phyloP scores from a whole-genome alignment of 306 rosid genomes.

The Citrullus mucosospermus region DNA sequence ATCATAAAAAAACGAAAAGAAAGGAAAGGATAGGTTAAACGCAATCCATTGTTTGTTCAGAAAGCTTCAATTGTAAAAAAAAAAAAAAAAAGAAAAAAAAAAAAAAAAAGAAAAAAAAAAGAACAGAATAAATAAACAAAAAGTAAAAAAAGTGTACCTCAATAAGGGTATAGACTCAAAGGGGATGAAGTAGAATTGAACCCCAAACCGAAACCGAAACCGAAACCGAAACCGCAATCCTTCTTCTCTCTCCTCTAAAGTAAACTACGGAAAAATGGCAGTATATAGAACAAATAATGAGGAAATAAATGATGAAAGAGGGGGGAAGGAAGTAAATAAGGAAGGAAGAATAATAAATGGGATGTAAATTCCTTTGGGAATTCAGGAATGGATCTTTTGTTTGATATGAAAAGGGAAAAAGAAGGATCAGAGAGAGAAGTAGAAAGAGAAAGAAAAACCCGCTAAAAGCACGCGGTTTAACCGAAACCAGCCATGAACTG shows the following conservation, averaged over 20 bases:
- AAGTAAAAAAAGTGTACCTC: constrained; percentile 7
- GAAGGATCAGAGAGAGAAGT: neutral
- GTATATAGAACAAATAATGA: neutral
- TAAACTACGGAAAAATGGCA: neutral
- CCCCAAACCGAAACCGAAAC: neutral
- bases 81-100: neutral
- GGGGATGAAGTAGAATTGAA: constrained; percentile 1
- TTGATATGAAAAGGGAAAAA: neutral
- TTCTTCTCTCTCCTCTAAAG: neutral
- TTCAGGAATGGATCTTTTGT: neutral
- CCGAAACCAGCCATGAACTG: neutral
- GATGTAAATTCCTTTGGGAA: neutral
- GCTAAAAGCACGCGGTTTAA: constrained; percentile 15
- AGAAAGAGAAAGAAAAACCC: neutral
- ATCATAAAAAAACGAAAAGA: neutral
- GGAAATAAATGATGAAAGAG: neutral
- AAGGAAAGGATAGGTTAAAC: neutral
- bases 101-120: neutral
- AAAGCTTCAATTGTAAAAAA: neutral
- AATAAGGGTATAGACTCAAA: constrained; percentile 14
- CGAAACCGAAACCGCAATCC: neutral
- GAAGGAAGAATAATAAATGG: neutral
- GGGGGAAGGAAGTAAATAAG: neutral
- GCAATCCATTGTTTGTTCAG: constrained; percentile 1
- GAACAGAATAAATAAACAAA: neutral